Evolutionary conservation across 257 asterid genomes (phyloP).

Genomic region (Solanum piurae): DNA sequence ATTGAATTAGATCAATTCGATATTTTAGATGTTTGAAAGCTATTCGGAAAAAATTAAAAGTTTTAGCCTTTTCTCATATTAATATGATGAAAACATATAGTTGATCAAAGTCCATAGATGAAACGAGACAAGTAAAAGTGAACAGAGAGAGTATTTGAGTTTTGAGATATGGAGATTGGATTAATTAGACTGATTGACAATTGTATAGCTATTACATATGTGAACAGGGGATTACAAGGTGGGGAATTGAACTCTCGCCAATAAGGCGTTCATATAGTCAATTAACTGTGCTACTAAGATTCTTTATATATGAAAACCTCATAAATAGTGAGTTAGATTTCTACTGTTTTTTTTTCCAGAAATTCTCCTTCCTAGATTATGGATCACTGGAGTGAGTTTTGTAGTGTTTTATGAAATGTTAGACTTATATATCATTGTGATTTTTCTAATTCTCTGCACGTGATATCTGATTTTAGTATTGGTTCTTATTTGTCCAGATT

Average conservation of each 20-base stretch:
- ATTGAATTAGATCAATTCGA: background rate
- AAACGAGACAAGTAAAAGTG: background rate
- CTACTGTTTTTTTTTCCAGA: background rate
- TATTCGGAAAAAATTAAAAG: background rate
- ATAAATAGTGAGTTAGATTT: background rate
- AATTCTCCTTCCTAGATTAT: background rate
- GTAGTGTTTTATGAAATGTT: background rate
- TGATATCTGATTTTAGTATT: background rate
- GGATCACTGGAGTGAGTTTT: background rate
- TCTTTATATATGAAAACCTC: background rate
- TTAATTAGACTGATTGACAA: background rate
- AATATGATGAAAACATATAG: background rate
- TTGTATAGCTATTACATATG: background rate
- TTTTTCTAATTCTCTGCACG: background rate
- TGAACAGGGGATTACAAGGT: background rate
- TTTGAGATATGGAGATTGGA: background rate
- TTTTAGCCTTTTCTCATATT: background rate
- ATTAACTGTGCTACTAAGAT: background rate
- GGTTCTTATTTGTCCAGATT: slow-evolving; percentile 31
- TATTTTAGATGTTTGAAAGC: background rate
- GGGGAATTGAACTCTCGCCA: background rate
- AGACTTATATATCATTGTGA: background rate
- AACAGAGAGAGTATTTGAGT: background rate
- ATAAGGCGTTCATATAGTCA: background rate
- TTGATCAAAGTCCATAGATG: background rate